Conservation (phyloP, 495 filamentous ascomycete genomes). For the Amniculicola lignicola region DNA sequence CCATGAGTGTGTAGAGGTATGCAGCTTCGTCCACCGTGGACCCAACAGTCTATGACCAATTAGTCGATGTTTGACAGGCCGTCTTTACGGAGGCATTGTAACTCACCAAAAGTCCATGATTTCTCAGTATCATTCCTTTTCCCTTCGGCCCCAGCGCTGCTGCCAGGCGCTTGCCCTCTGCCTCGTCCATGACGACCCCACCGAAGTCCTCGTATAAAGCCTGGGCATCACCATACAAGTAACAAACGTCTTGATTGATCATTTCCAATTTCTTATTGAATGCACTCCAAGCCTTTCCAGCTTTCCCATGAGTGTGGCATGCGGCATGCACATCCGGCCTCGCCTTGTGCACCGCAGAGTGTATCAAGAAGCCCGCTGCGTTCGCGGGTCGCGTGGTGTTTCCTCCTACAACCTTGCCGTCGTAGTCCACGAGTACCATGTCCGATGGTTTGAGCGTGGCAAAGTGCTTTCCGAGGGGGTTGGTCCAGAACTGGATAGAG, state of each 20-base stretch:
- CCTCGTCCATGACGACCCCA: slow-evolving; percentile 41
- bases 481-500: slow-evolving; percentile 80
- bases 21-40: slow-evolving; percentile 45
- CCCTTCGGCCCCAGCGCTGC: slow-evolving; percentile 41
- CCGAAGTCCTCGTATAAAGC: slow-evolving; percentile 43
- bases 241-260: slow-evolving; percentile 45
- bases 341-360: slow-evolving; percentile 42
- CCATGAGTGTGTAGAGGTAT: slow-evolving; percentile 44
- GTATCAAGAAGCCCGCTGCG: slow-evolving; percentile 44
- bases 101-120: slow-evolving; percentile 41
- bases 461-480: slow-evolving; percentile 43
- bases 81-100: background rate
- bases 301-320: slow-evolving; percentile 41
- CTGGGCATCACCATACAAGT: slow-evolving; percentile 45
- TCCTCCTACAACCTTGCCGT: slow-evolving; percentile 42
- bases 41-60: slow-evolving; percentile 36
- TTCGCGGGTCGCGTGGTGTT: slow-evolving; percentile 42
- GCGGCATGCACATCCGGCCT: slow-evolving; percentile 43
- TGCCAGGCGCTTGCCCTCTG: slow-evolving; percentile 42
- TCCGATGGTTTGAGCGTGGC: slow-evolving; percentile 41
- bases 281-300: slow-evolving; percentile 42
- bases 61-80: background rate
- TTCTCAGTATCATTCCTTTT: slow-evolving; percentile 43
- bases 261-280: slow-evolving; percentile 44
- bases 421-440: slow-evolving; percentile 44